Conservation (phyloP, 768 basidiomycete species). For the Daedaleopsis sinensis region DNA sequence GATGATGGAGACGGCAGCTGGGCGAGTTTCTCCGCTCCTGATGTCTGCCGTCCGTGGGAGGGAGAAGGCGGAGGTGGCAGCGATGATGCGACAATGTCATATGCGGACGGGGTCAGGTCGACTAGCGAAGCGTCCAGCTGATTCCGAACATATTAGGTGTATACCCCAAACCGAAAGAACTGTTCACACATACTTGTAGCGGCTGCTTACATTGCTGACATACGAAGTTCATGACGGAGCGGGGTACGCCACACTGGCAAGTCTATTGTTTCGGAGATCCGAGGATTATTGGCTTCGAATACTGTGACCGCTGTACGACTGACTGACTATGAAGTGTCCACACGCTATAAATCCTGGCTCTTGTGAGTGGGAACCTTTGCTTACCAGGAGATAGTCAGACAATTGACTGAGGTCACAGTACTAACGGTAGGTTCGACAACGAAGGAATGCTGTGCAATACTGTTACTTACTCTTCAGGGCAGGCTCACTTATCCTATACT, state of each 20-base stretch:
- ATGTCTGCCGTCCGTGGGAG: conserved; percentile 38
- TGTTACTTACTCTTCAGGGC: too few species aligned
- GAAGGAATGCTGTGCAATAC: too few species aligned
- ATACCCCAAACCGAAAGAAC: not conserved
- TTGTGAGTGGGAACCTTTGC: too few species aligned
- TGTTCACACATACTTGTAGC: conserved; percentile 58
- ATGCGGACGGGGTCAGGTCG: conserved; percentile 83
- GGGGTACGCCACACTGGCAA: not conserved
- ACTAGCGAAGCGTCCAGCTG: conserved; percentile 91
- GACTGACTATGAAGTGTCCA: too few species aligned
- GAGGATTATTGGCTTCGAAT: too few species aligned
- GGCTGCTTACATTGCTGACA: conserved; percentile 95
- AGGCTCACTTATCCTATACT: too few species aligned
- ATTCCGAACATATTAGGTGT: not conserved
- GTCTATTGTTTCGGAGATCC: too few species aligned
- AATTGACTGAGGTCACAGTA: too few species aligned
- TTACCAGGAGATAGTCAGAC: too few species aligned
- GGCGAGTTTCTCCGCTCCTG: conserved; percentile 49
- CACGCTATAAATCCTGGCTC: too few species aligned
- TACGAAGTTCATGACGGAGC: conserved; percentile 47
- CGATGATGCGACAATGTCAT: conserved; percentile 80
- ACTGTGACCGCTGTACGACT: too few species aligned
- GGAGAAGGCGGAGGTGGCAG: conserved; percentile 57
- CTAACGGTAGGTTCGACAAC: too few species aligned
- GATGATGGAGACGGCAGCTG: conserved; percentile 51